Base-by-base conservation (phyloP, 352 stramenopile genomes). In the Peronospora farinosa region DNA sequence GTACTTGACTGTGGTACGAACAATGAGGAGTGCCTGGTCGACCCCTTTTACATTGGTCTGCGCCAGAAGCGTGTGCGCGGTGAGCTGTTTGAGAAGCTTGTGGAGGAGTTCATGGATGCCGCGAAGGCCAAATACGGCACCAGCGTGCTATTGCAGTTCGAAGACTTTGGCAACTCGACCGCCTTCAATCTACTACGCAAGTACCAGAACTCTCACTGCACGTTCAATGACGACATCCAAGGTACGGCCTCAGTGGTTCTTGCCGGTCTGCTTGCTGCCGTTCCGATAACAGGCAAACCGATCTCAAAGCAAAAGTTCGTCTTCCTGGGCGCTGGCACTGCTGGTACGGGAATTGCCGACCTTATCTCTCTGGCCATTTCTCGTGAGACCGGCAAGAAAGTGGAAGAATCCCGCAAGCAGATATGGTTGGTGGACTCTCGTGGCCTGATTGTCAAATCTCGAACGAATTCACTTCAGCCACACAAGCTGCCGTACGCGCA, bases 151-250 rank as follows among this genome's bases (percentile, higher is more conserved):
- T 75, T 97, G 17, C 74, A 92, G 69, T 90, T 89, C 49, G 78
- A 95, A 60, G 84, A 95, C 66, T 95, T 95, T 56, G 82, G 80
- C 54, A 92, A 92, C 69, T 83, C 78, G 40, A 92, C 83, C 7
- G 84, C 84, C 28, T 95, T 95, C 63, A 63, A 88, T 47, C 53
- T 95, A 37, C 65, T 95, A 52, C 78, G 78, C 54, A 89, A 90
- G 64, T 92, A 77, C 54, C 69, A 90, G 63, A 72, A 87, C 55
- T 89, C 74, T 19, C 84, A 91, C 64, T 88, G 67, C 62, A 88
- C 77, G 4, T 97, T 97, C 69, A 98, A 98, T 69, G 96, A 99
- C 75, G 96, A 99, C 62, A 98, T 99, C 64, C 96, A 99, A 49
- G 81, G 78, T 47, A 88, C 81, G 3, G 77, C 78, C 1, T 89